Conservation (phyloP, 768 basidiomycete species). For the Cystofilobasidium ferigula region DNA sequence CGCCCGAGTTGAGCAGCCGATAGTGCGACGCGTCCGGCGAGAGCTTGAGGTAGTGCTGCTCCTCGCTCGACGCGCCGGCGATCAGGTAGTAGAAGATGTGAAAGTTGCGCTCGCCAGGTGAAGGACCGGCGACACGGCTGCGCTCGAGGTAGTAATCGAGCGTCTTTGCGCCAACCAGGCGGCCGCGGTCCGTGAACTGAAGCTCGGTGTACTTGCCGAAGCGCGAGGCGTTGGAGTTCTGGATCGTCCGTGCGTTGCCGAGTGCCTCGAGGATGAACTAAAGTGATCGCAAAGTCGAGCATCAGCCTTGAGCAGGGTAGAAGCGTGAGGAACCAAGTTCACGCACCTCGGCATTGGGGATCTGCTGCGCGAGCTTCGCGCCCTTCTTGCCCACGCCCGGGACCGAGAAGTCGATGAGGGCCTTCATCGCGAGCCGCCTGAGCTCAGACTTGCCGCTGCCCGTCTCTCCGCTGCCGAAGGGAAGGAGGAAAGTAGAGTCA, state of each 20-base stretch:
- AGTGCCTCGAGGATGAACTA: conserved; percentile 86
- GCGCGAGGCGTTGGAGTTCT: conserved; percentile 88
- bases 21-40: conserved; percentile 62
- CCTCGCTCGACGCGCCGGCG: conserved; percentile 77
- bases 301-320: background rate
- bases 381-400: conserved; percentile 76
- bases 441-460: conserved; percentile 90
- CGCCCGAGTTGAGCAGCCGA: conserved; percentile 55
- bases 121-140: conserved; percentile 62
- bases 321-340: background rate
- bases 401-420: conserved; percentile 79
- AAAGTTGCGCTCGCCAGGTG: conserved; percentile 84
- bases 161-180: conserved; percentile 80
- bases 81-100: conserved; percentile 97
- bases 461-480: conserved; percentile 62
- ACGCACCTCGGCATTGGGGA: conserved; percentile 69
- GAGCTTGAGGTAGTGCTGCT: conserved; percentile 75
- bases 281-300: background rate
- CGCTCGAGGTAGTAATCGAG: conserved; percentile 93
- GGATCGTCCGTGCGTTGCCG: conserved; percentile 65
- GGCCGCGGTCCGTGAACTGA: conserved; percentile 85
- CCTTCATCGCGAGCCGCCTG: conserved; percentile 77
- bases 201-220: conserved; percentile 98
- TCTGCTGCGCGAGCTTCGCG: conserved; percentile 68
- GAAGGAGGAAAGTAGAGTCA: background rate